Base-by-base conservation (phyloP, 2,329 filamentous ascomycete species). In the Byssothecium circinans region DNA sequence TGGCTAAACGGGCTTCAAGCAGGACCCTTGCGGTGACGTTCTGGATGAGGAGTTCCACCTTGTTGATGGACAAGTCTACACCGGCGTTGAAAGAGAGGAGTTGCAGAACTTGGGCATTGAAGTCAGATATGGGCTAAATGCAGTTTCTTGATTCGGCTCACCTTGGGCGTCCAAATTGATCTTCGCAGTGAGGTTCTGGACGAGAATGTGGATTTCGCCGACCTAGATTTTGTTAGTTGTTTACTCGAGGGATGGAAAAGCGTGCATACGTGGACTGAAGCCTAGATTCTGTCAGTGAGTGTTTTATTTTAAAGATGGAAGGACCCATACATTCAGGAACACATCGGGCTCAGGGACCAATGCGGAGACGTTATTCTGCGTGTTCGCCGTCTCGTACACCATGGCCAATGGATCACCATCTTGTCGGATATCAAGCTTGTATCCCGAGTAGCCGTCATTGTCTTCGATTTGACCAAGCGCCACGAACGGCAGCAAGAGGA, bases 41-140 rank as follows among this genome's bases (percentile, higher is more conserved):
- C 60, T 83, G 75, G 59, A 84, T 84, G 14, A 70, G 70, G 10
- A 84, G 72, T 34, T 73, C 66, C 36, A 85, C 81, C 40, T 78
- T 74, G 57, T 82, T 78, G 69, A 85, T 80, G 41, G 74, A 78
- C 2, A 80, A 74, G 60, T 82, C 79, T 30, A 85, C 81, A 37
- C 82, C 82, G 2, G 82, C 82, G 55, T 78, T 82, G 74, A 85
- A 83, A 47, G 77, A 71, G 36, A 85, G 76, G 36, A 85, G 73
- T 51, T 78, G 75, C 33, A 84, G 73, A 8, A 84, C 81, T 61
- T 82, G 77, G 4, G 80, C 80, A 50, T n/a, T n/a, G n/a, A n/a
- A n/a, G n/a, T n/a, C n/a, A n/a, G n/a, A n/a, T n/a, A n/a, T n/a
- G n/a, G n/a, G n/a, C n/a, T n/a, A n/a, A n/a, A n/a, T n/a, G n/a